Base-by-base conservation (phyloP, 140 eudicot species). In the Oenanthe javanica region DNA sequence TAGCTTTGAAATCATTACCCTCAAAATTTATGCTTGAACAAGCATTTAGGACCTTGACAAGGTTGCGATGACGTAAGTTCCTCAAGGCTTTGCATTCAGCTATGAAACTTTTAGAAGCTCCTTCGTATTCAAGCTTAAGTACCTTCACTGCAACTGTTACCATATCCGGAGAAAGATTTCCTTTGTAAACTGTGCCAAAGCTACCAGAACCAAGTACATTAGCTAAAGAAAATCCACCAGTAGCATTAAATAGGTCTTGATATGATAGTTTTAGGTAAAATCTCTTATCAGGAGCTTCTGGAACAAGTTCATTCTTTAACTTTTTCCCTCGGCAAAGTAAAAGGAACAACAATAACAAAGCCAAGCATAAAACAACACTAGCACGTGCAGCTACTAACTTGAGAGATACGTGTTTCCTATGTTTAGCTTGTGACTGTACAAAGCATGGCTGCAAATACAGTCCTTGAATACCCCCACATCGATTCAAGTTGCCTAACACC, bases 391-490 rank as follows among this genome's bases (percentile, higher is more conserved):
- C n/a, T 15, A 47, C 57, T 5, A 72, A n/a, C 43, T 61, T 61
- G 64, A 18, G 48, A 43, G 49, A 13, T n/a, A 9, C 4, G 57
- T 6, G 75, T 16, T 52, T 81, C n/a, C 40, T 81, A 1, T 57
- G 75, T 27, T 74, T 59, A 38, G 49, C 63, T 2, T 72, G 52
- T 16, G 25, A 19, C 27, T 43, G 27, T 1, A 54, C 47, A 15
- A n/a, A 54, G 79, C 85, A 83, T 52, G 78, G 5, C 25, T 47
- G 85, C 61, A 83, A 59, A 46, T 77, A 8, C 51, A 83, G 55
- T 31, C 51, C 74, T 2, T 71, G 19, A 42, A 70, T 45, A 13
- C 85, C 85, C 51, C 85, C 85, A 83, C 85, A 83, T 9, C 78
- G 85, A 43, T 70, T 72, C 7, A 46, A 21, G 48, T 83, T 83